These are phyloP conservation scores for Pleurotus sapidus DNA, from an alignment of 768 basidiomycete species.

Conservation along the genomic window DNA sequence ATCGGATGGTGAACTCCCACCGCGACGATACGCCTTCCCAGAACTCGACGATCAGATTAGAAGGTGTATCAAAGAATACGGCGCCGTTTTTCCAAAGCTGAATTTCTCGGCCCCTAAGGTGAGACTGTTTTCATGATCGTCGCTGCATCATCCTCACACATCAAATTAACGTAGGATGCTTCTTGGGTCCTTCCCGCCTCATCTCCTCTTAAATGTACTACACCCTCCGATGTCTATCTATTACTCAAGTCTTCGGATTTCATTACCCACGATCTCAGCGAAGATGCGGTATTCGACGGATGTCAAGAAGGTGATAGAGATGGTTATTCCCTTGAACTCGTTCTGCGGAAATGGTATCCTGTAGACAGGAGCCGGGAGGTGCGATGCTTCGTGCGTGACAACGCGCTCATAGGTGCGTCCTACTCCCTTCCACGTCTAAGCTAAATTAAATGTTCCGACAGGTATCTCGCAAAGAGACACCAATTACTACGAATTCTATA, in stretches of 20 bases:
- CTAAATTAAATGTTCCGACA: constrained; percentile 24
- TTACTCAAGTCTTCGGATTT: constrained; percentile 93
- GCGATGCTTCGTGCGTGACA: constrained; percentile 83
- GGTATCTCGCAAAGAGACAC: constrained; percentile 86
- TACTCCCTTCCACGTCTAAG: neutral
- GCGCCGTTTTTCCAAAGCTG: constrained; percentile 91
- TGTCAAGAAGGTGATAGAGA: constrained; percentile 29
- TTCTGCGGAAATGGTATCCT: constrained; percentile 88
- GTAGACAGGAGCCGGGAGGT: constrained; percentile 84
- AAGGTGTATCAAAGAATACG: constrained; percentile 60
- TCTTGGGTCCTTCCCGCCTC: constrained; percentile 86
- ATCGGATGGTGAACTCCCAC: constrained; percentile 11
- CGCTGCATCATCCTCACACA: neutral
- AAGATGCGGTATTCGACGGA: constrained; percentile 62
- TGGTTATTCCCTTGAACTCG: constrained; percentile 72
- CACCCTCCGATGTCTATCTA: constrained; percentile 88
- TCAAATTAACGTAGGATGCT: constrained; percentile 63
- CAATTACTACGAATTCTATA: constrained; percentile 87
- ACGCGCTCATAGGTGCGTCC: constrained; percentile 66
- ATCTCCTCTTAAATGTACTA: constrained; percentile 82
- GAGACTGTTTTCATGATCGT: neutral
- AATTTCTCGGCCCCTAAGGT: constrained; percentile 96
- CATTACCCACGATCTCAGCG: constrained; percentile 71
- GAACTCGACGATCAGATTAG: constrained; percentile 76
- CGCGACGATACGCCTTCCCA: constrained; percentile 65